Evolutionary conservation across 2,329 filamentous ascomycete genomes (phyloP).

Genomic region (Neopestalotiopsis sp.): DNA sequence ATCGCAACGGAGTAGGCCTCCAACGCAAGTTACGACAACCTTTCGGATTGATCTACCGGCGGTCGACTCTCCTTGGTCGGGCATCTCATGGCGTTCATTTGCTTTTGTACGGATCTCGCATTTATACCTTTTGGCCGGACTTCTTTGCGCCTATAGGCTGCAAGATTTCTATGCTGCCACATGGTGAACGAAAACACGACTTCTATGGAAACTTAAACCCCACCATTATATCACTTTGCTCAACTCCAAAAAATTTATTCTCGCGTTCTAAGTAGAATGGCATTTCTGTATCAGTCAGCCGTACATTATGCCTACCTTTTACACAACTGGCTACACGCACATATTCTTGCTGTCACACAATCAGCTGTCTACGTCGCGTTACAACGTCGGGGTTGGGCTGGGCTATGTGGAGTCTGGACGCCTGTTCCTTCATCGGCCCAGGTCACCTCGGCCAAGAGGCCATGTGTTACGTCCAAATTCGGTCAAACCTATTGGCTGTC

Average conservation of each 20-base stretch:
- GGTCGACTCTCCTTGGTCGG: conserved; percentile 24
- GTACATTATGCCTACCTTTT: conserved; percentile 10
- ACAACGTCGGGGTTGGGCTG: neutral
- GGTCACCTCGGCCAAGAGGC: neutral
- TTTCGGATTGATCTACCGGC: neutral
- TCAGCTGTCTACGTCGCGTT: neutral
- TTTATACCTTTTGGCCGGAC: conserved; percentile 8
- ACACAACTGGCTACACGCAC: neutral
- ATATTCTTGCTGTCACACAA: neutral
- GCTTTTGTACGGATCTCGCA: conserved; percentile 25
- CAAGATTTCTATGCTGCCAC: conserved; percentile 18
- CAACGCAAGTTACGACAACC: neutral
- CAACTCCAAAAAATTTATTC: neutral
- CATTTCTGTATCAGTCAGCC: neutral
- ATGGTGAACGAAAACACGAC: conserved; percentile 23
- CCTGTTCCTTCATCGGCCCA: neutral
- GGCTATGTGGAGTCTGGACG: neutral
- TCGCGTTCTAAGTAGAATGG: conserved; percentile 1
- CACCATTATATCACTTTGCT: neutral
- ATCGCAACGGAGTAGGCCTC: conserved; percentile 60
- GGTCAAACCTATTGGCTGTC: neutral
- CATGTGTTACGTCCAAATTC: neutral
- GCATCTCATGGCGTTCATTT: conserved; percentile 40
- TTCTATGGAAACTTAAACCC: conserved; percentile 11
- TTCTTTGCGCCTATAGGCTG: neutral